Conservation (phyloP, 108 stramenopile species). For the Skeletonema marinoi region DNA sequence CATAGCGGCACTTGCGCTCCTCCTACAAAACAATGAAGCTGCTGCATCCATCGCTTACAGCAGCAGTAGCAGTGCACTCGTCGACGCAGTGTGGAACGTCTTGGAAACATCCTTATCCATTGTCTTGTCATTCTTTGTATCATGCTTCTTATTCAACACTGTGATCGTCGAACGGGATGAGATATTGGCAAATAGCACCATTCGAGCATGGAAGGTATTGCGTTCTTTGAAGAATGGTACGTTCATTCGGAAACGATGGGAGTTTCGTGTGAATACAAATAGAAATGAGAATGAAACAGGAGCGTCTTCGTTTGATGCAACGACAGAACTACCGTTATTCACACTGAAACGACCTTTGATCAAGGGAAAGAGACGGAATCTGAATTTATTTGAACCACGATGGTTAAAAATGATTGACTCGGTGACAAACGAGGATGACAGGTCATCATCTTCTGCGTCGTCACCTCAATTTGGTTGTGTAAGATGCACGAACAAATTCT, state of each 20-base stretch:
- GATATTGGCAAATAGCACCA: conserved; percentile 41
- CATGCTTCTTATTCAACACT: conserved; percentile 54
- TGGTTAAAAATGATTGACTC: conserved; percentile 67
- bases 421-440: conserved; percentile 1
- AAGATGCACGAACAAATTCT: conserved; percentile 61
- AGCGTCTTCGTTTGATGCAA: neutral
- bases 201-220: conserved; percentile 32
- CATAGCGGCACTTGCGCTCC: conserved; percentile 24
- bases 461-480: conserved; percentile 49
- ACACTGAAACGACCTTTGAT: conserved; percentile 52
- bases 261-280: conserved; percentile 18
- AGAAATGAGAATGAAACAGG: neutral
- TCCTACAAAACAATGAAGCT: conserved; percentile 8
- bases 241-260: conserved; percentile 59
- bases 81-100: neutral
- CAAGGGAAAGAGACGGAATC: conserved; percentile 36
- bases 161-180: conserved; percentile 53
- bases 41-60: neutral
- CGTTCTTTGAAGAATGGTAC: conserved; percentile 33
- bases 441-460: neutral
- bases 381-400: conserved; percentile 64
- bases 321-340: conserved; percentile 42
- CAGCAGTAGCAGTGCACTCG: neutral
- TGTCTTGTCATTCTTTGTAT: conserved; percentile 41
- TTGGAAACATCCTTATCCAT: conserved; percentile 28